Base-by-base conservation (phyloP, 345 rosid species). In the Fremontodendron californicum region DNA sequence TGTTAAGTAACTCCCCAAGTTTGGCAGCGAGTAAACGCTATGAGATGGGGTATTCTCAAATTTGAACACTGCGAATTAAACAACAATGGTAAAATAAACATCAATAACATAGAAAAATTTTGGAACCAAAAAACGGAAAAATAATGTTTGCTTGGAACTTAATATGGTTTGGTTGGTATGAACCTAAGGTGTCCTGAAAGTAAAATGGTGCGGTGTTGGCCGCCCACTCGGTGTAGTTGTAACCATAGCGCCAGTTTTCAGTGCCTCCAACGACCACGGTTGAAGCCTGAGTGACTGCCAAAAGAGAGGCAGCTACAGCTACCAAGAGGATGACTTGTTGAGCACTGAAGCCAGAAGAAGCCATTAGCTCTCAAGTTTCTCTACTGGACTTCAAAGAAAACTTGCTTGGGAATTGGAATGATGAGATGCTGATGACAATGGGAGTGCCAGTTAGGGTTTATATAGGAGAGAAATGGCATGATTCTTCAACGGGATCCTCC, bases 181-280 rank as follows among this genome's bases (percentile, higher is more conserved):
- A 54, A 90, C 93, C 97, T 8, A 93, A 86, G 16, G 87, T 80
- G 69, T 90, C 98, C 51, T 90, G 76, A 45, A 89, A 77, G 54
- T 81, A 89, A 67, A 88, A 89, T 1, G 97, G 94, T 58, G 65
- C 45, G 10, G 81, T 85, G 18, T 86, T 75, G 46, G 81, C 49
- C 40, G 95, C 93, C 97, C 95, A 92, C 5, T 78, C 71, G 0
- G 79, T 63, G 77, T 94, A 92, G 68, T 89, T 85, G 62, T 87
- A 62, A 42, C 95, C 98, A 29, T 84, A 90, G 8, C 71, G 84
- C 97, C 95, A 92, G 37, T 82, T 81, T 12, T 88, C 82, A 15
- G 88, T 79, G 31, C 91, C 94, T 29, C 94, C 98, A 0, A 90
- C 91, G 10, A 82, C 39, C 49, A 92, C 81, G 76, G 85, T 87